phyloP scores from a whole-genome alignment of 805 yeast genomes.

The Komagataella phaffii region DNA sequence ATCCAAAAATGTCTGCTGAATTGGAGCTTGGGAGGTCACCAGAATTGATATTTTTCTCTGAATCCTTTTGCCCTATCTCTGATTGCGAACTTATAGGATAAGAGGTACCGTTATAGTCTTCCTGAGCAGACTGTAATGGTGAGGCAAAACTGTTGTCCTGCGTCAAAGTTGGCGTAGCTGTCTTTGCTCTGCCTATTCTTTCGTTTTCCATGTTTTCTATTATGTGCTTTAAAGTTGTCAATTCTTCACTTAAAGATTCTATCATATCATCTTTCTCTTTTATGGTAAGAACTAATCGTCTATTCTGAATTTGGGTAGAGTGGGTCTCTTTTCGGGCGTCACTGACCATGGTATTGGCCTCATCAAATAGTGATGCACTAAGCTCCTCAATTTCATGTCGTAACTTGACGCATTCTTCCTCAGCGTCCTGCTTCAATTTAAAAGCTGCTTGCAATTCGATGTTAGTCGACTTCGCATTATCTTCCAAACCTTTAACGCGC shows the following conservation, averaged over 20 bases:
- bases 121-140: neutral
- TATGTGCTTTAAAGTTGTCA: conserved; percentile 48
- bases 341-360: conserved; percentile 77
- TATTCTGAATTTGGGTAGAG: conserved; percentile 44
- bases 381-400: conserved; percentile 71
- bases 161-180: neutral
- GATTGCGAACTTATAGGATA: neutral
- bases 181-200: neutral
- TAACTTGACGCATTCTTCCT: conserved; percentile 43
- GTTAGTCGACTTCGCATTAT: neutral
- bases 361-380: conserved; percentile 64
- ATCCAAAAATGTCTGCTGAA: neutral
- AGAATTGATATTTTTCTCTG: conserved; percentile 4
- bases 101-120: neutral
- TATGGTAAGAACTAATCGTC: conserved; percentile 35
- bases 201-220: conserved; percentile 41
- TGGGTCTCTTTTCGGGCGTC: conserved; percentile 60
- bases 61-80: conserved; percentile 4
- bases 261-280: conserved; percentile 60
- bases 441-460: neutral
- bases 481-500: neutral
- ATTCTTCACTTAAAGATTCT: conserved; percentile 51
- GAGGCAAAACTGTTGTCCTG: neutral
- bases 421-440: conserved; percentile 33
- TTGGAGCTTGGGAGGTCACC: neutral